Base-by-base conservation (phyloP, 164 flowering plant genomes). In the Nelumbo lutea region DNA sequence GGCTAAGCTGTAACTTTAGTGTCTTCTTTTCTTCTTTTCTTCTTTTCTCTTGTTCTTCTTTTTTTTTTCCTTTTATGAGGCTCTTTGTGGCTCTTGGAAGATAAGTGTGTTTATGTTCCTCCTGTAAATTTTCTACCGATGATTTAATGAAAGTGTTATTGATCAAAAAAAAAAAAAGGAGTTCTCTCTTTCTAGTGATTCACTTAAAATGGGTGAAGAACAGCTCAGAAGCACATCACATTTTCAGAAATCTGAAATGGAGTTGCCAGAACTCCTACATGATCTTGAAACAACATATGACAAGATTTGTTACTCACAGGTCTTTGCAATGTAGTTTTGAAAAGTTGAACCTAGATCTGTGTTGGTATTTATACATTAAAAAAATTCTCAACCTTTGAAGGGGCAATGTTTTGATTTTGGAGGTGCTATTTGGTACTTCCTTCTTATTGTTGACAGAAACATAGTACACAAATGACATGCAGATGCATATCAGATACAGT, bases 401-500 rank as follows among this genome's bases (percentile, higher is more conserved):
- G 41, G 50, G n/a, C n/a, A 42, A 38, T 39, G 15, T 58, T 42
- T 56, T 10, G 9, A 3, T 63, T 5, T 5, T 45, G 40, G n/a
- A 9, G 3, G 47, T 52, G 40, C 3, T 65, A 69, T 8, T 50
- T 44, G 42, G 42, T 48, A 68, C 69, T 42, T 9, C n/a, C 65
- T 51, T 2, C 40, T 63, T 58, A 56, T 59, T 51, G 38, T 64
- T 77, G 62, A 27, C 82, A 89, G 99, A 27, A 27, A 27, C 27
- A 27, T 27, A 87, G 39, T 82, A 79, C 76, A 79, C 83, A n/a
- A 75, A 79, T 74, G 87, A 86, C 79, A 74, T 92, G 70, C 67
- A 79, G 1, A 59, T 89, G 42, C 92, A 88, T 80, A 87, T 95
- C 42, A 80, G 76, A 47, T 88, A 75, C 72, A 89, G 97, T 68